These are phyloP conservation scores for Clitopilus hobsonii DNA, from an alignment of 768 basidiomycete species.

Conservation along the genomic window DNA sequence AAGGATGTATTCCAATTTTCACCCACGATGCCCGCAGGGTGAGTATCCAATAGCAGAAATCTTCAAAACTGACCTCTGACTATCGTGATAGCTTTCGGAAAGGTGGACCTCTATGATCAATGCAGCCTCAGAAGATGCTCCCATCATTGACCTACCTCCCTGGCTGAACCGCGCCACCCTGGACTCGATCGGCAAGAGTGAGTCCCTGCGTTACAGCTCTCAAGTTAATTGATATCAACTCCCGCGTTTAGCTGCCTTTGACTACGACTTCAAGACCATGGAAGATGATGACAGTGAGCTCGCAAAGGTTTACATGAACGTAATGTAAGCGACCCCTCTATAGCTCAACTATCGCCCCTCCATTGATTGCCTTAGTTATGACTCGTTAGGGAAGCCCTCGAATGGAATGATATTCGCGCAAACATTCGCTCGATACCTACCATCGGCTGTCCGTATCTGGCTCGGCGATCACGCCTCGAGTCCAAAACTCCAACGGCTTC, in stretches of 20 bases:
- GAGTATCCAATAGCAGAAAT: constrained; percentile 22
- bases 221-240: background rate
- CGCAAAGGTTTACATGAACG: constrained; percentile 47
- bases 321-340: constrained; percentile 30
- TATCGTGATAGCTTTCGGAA: background rate
- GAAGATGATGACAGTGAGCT: constrained; percentile 45
- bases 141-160: constrained; percentile 43
- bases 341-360: background rate
- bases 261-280: constrained; percentile 52
- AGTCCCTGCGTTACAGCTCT: background rate
- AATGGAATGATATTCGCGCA: constrained; percentile 35
- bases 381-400: background rate
- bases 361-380: background rate
- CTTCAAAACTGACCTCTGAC: no score
- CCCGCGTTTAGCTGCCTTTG: constrained; percentile 38
- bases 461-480: constrained; percentile 42
- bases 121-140: constrained; percentile 32
- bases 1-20: constrained; percentile 9
- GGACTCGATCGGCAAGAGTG: constrained; percentile 49
- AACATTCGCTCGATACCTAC: constrained; percentile 35
- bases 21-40: constrained; percentile 23
- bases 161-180: constrained; percentile 47
- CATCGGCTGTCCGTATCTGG: constrained; percentile 34
- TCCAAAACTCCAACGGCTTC: constrained; percentile 39
- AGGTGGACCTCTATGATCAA: constrained; percentile 47